A percentile compares a stretch with the other conserved stretches of the same genome.
These are phyloP conservation scores for Rhodosporidiobolus odoratus DNA, from an alignment of 768 basidiomycete genomes.

Conservation along the genomic window DNA sequence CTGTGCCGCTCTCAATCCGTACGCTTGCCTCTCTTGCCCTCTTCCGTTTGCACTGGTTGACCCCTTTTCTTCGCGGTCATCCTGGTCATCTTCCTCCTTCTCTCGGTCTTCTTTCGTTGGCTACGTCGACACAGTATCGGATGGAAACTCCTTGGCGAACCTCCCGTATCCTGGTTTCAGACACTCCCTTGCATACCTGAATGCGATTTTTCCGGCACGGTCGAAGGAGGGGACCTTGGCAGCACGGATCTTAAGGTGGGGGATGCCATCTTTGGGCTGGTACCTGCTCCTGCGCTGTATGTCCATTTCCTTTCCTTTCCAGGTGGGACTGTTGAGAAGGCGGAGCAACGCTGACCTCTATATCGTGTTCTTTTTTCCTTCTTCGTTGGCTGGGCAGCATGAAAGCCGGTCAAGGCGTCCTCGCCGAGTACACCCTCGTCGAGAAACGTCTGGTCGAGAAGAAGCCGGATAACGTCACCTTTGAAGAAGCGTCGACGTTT, in stretches of 20 bases:
- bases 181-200: slow-evolving; percentile 57
- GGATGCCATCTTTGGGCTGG: slow-evolving; percentile 61
- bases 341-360: too few relatives aligned
- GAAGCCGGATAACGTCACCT: slow-evolving; percentile 55
- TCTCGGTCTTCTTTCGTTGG: neutral
- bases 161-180: slow-evolving; percentile 52
- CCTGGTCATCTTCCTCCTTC: slow-evolving; percentile 48
- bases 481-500: slow-evolving; percentile 60
- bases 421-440: slow-evolving; percentile 58
- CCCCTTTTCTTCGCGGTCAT: neutral
- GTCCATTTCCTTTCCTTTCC: neutral
- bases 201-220: slow-evolving; percentile 60
- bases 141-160: slow-evolving; percentile 56
- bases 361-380: too few relatives aligned
- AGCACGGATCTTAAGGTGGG: slow-evolving; percentile 56
- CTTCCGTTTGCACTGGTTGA: neutral
- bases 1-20: slow-evolving; percentile 60
- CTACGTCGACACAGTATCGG: slow-evolving; percentile 49
- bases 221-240: slow-evolving; percentile 54
- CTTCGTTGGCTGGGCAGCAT: slow-evolving; percentile 7
- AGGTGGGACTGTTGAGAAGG: too few relatives aligned
- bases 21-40: slow-evolving; percentile 42
- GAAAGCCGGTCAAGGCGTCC: slow-evolving; percentile 54
- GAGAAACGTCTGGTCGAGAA: slow-evolving; percentile 49
- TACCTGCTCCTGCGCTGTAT: slow-evolving; percentile 46